Percentiles rank a stretch among this genome's conserved stretches.
Conservation (phyloP, 306 rosid genomes). For the Mucuna pruriens region DNA sequence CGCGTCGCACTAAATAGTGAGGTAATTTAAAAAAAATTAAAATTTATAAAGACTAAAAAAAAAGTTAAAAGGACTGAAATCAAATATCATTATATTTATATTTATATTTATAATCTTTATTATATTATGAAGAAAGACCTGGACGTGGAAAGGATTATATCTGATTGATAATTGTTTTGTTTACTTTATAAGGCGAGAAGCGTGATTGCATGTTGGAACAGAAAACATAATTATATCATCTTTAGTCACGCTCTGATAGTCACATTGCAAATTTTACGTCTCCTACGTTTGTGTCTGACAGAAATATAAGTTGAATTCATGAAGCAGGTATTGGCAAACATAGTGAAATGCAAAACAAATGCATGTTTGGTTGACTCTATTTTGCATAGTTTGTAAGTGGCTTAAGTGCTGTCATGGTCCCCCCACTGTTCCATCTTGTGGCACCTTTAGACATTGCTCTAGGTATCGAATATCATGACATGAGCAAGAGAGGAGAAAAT, state of each 20-base stretch:
- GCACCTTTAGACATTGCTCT: slow-evolving; percentile 49
- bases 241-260: not conserved
- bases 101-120: no score
- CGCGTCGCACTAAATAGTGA: no score
- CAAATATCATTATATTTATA: not conserved
- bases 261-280: not conserved
- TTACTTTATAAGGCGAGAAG: not conserved
- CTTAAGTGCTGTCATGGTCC: slow-evolving; percentile 53
- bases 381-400: slow-evolving; percentile 27
- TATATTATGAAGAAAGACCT: not conserved
- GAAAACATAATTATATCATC: slow-evolving; percentile 16
- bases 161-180: not conserved
- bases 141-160: not conserved
- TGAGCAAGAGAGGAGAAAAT: slow-evolving; percentile 39
- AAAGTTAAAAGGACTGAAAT: not conserved
- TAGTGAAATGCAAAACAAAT: slow-evolving; percentile 21
- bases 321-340: slow-evolving; percentile 8
- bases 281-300: not conserved
- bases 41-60: not conserved
- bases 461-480: slow-evolving; percentile 52
- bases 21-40: no score
- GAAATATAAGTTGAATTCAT: not conserved
- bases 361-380: slow-evolving; percentile 22
- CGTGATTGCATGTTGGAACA: slow-evolving; percentile 1
- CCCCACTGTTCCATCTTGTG: slow-evolving; percentile 42